Conservation (phyloP, 2,329 filamentous ascomycete genomes). For the Ophiostoma pallidulum region DNA sequence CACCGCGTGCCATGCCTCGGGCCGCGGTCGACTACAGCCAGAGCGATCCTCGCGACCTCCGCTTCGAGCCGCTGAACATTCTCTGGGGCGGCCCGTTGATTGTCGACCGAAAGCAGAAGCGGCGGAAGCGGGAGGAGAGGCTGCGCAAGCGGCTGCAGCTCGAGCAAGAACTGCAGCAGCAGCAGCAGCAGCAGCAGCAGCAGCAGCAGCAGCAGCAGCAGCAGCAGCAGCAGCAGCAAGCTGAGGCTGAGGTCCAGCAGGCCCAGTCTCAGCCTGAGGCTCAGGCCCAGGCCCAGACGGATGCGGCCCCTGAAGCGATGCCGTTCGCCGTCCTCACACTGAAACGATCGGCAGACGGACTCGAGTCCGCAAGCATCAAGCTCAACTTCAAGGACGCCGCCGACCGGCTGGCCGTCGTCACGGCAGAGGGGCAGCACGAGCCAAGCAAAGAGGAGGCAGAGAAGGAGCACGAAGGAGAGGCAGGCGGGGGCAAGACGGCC, state of each 20-base stretch:
- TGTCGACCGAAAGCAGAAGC: slow-evolving; percentile 6
- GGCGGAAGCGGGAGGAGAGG: slow-evolving; percentile 2
- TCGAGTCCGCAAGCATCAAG: background rate
- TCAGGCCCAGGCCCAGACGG: too few relatives aligned
- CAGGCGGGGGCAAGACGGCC: background rate
- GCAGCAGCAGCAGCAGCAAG: background rate
- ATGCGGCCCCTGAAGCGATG: background rate
- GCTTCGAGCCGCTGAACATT: slow-evolving; percentile 12
- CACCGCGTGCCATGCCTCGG: slow-evolving; percentile 5
- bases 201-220: background rate
- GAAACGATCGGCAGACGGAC: background rate
- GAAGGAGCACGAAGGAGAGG: background rate
- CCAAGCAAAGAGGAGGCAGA: background rate
- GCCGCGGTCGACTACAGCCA: slow-evolving; percentile 1
- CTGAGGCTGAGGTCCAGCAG: background rate
- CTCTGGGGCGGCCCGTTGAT: slow-evolving; percentile 12
- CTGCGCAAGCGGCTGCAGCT: slow-evolving; percentile 2
- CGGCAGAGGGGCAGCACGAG: background rate
- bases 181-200: background rate
- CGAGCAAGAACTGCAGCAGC: background rate
- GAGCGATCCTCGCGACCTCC: slow-evolving; percentile 7
- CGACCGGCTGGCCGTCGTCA: background rate
- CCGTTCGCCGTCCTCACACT: slow-evolving; percentile 3
- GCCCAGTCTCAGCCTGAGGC: too few relatives aligned
- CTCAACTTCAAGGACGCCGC: slow-evolving; percentile 2